A percentile compares a stretch with the other conserved stretches of the same genome.
These are phyloP conservation scores for Cystoisospora suis DNA, from an alignment of 169 alveolate genomes.

Conservation along the genomic window DNA sequence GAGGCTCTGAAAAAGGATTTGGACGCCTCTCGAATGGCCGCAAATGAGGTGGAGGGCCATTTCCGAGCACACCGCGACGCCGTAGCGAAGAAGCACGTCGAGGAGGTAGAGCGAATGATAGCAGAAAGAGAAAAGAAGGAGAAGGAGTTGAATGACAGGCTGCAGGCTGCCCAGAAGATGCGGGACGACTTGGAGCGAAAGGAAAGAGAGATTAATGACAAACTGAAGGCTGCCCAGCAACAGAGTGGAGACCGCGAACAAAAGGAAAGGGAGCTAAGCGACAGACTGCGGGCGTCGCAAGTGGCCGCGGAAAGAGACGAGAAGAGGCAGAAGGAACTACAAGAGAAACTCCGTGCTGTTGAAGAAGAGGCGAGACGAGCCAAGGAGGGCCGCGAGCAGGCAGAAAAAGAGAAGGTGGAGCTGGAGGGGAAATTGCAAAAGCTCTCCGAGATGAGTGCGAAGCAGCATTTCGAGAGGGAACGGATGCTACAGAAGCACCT, in stretches of 20 bases:
- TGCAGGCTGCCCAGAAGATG: background rate
- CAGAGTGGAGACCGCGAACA: too few relatives aligned
- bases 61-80: background rate
- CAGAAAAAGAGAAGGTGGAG: background rate
- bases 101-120: background rate
- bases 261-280: background rate
- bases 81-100: background rate
- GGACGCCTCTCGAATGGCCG: background rate
- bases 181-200: background rate
- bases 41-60: background rate
- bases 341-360: background rate
- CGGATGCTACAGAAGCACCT: background rate
- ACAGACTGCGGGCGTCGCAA: background rate
- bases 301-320: background rate
- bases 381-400: background rate
- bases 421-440: background rate
- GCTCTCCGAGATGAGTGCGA: constrained; percentile 6
- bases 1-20: background rate
- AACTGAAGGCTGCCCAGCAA: too few relatives aligned
- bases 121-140: background rate
- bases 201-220: background rate
- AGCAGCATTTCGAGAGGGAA: constrained; percentile 31
- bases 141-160: background rate
- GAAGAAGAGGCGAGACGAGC: too few relatives aligned
- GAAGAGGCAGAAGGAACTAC: background rate